Evolutionary conservation across 225 moss, liverwort and hornwort genomes (phyloP), one percentile per base, ranked within the genome.

Genomic region (Climacium dendroides): DNA sequence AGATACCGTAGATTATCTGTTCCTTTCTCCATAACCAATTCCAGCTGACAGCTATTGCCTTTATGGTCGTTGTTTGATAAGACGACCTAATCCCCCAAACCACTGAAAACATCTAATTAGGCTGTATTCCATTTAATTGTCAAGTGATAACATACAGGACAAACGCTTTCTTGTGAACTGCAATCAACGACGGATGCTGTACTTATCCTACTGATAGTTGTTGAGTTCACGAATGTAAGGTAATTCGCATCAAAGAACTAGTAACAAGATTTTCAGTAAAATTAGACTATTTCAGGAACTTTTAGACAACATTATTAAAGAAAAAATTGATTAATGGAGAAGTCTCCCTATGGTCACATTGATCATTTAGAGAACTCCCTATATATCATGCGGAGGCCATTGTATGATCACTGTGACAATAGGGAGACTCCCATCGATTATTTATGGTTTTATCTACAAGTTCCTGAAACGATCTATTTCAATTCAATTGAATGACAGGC

Each of bases 11-110:
- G 65, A 78, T 78, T 89, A 54, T 93, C 92, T 18, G 94, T 93
- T 60, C 67, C 90, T 87, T 94, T 95, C 88, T 98, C 96, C 96
- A 98, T 96, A 74, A 98, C 98, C 70, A 95, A 86, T 87, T 96
- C 96, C 61, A 98, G 89, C 61, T 93, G 90, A 82, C 89, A 92
- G 85, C 61, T 80, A 70, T 95, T 91, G 74, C 91, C 91, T 83
- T 94, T 88, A 37, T 87, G 83, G 77, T 85, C 87, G 82, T 98
- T 98, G 61, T 87, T 82, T 37, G 96, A 95, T 83, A 96, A 86
- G 76, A 98, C 89, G 78, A 95, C 95, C 94, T 96, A 85, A 80
- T 89, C 70, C 35, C 89, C 86, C 74, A 78, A 89, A 60, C 28
- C 89, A 74, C 83, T 79, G 83, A 86, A 89, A 81, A 79, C 45